A percentile compares a stretch with the other conserved stretches of the same genome.
Conservation (phyloP, 2,329 filamentous ascomycete genomes). For the Aureobasidium sp. region DNA sequence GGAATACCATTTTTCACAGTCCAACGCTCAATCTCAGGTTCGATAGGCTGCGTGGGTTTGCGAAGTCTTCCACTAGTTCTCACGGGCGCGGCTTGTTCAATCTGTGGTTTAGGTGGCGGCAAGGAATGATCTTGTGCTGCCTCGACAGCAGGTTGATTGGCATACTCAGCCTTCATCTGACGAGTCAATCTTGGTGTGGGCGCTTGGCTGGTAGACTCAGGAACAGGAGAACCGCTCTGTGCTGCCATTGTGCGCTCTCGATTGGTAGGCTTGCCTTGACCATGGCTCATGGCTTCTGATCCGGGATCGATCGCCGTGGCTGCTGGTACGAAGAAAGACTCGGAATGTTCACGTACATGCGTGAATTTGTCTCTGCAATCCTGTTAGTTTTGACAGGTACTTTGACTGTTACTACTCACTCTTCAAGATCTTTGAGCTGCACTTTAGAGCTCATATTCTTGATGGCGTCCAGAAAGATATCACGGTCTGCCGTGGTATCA, state of each 20-base stretch:
- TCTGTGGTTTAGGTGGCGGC: background rate
- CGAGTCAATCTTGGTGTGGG: background rate
- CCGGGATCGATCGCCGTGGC: background rate
- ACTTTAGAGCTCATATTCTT: background rate
- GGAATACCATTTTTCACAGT: conserved; percentile 3
- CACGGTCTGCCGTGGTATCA: background rate
- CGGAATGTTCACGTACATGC: background rate
- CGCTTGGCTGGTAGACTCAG: background rate
- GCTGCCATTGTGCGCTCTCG: background rate
- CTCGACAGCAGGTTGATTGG: background rate
- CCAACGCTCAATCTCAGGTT: conserved; percentile 12
- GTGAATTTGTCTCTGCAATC: background rate
- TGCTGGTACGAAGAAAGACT: background rate
- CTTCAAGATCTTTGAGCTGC: background rate
- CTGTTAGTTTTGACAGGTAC: background rate
- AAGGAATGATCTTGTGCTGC: background rate
- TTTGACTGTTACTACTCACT: background rate
- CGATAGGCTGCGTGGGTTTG: background rate
- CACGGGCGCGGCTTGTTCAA: background rate
- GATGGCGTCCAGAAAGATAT: background rate
- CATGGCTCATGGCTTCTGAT: background rate
- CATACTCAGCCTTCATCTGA: background rate
- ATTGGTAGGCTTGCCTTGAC: background rate
- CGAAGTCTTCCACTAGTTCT: conserved; percentile 8
- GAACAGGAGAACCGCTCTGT: background rate